Evolutionary conservation across 768 basidiomycete genomes (phyloP), one percentile per base, ranked within the genome.

Genomic region (Hericium erinaceus): DNA sequence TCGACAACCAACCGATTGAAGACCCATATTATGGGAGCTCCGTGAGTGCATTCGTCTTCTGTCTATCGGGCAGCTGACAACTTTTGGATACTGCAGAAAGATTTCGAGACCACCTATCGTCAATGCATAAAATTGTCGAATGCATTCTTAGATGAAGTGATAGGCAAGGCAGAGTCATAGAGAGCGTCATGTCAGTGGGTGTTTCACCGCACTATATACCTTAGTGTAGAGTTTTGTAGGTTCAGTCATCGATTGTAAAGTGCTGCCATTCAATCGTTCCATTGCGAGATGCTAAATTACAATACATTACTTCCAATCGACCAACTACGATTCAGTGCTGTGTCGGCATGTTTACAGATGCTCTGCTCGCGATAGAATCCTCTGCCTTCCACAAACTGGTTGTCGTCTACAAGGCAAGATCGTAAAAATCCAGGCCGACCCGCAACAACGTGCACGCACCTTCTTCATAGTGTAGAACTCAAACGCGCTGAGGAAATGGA

Each of bases 401-500:
- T 5, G 83, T 92, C 2, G 95, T 98, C 92, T 92, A 57, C 18
- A 39, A 64, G 20, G 48, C 51, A 12, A 62, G 26, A 18, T 54
- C 5, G 54, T 18, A 49, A 15, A 24, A 52, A 33, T 39, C 9
- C 52, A 11, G 50, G 5, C 39, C 15, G 22, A 50, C 39, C 18
- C 26, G 16, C 52, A 33, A n/a, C 26, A 50, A 16, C 1, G 20
- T 37, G 51, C 39, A 56, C 64, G 57, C 62, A 82, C 87, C 84
- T 97, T 98, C 71, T 92, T 87, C 71, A 94, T 89, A 3, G 95
- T 98, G 69, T 94, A 98, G 75, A 98, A 98, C 69, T 90, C 90
- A 72, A 98, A 80, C 24, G 91, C 95, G 61, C 89, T 87, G 65
- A 6, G 28, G 39, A 54, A 51, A 15, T 28, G 11, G 38, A 26